phyloP scores from a whole-genome alignment of 352 stramenopile genomes.

The Aphanomyces euteiches region DNA sequence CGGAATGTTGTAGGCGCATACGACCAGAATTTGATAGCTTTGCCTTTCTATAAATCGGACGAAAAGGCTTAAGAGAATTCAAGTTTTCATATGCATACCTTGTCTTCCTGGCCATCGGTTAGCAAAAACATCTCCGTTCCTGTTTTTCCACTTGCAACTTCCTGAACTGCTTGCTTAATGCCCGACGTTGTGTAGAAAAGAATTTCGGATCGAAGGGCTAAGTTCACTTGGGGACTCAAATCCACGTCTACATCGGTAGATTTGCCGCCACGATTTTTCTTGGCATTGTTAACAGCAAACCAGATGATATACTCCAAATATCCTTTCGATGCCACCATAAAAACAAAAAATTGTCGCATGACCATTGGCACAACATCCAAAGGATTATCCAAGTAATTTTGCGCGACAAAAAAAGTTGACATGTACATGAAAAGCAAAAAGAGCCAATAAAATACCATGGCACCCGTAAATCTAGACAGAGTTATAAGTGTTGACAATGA shows the following conservation, averaged over 20 bases:
- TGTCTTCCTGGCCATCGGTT: conserved; percentile 39
- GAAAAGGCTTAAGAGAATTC: not conserved
- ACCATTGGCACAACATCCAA: conserved; percentile 58
- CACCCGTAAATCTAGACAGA: conserved; percentile 63
- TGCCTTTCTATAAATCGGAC: conserved; percentile 39
- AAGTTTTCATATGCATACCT: conserved; percentile 34
- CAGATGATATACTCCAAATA: conserved; percentile 88
- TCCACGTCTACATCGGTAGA: conserved; percentile 81
- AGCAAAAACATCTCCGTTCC: conserved; percentile 33
- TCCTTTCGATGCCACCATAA: conserved; percentile 77
- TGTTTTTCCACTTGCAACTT: conserved; percentile 67
- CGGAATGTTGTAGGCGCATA: conserved; percentile 82
- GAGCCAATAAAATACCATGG: conserved; percentile 88
- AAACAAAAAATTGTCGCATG: conserved; percentile 74
- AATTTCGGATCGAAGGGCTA: conserved; percentile 83
- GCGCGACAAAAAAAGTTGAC: conserved; percentile 83
- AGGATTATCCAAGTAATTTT: conserved; percentile 50
- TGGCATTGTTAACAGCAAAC: conserved; percentile 87
- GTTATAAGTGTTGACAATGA: conserved; percentile 5
- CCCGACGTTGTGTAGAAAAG: conserved; percentile 88
- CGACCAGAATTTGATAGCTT: conserved; percentile 86
- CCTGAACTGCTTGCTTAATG: conserved; percentile 82
- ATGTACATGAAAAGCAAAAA: conserved; percentile 84
- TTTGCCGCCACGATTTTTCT: conserved; percentile 57
- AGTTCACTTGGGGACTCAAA: conserved; percentile 83